These are phyloP conservation scores for Sungouiozyma ichnusensis DNA, from an alignment of 805 yeast species.

Conservation along the genomic window DNA sequence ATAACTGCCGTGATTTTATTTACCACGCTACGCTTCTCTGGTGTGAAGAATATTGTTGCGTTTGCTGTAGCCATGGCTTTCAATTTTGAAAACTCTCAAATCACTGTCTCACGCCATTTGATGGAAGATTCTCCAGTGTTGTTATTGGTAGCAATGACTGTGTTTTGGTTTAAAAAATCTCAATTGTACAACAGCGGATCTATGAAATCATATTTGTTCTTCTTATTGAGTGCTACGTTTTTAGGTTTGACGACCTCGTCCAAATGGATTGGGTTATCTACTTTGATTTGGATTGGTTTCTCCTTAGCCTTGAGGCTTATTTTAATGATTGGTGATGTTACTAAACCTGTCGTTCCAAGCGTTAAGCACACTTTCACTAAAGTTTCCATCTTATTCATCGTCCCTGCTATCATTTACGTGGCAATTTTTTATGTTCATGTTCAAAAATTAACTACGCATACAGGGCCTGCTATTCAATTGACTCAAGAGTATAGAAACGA, in stretches of 20 bases:
- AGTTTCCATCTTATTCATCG: slow-evolving; percentile 41
- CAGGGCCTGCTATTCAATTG: slow-evolving; percentile 64
- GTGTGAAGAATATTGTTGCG: slow-evolving; percentile 56
- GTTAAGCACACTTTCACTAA: slow-evolving; percentile 42
- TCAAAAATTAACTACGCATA: slow-evolving; percentile 43
- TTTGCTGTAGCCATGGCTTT: slow-evolving; percentile 45
- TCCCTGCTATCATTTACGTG: slow-evolving; percentile 50
- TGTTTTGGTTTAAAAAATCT: slow-evolving; percentile 53
- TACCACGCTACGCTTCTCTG: slow-evolving; percentile 63
- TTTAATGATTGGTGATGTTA: slow-evolving; percentile 63
- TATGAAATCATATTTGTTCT: slow-evolving; percentile 44
- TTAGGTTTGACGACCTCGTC: slow-evolving; percentile 64
- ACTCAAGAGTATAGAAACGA: slow-evolving; percentile 61
- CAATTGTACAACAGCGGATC: slow-evolving; percentile 55
- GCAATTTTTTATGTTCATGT: slow-evolving; percentile 58
- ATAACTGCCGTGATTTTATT: slow-evolving; percentile 55
- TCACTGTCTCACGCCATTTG: slow-evolving; percentile 64
- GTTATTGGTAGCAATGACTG: slow-evolving; percentile 65
- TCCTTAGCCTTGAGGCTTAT: slow-evolving; percentile 52
- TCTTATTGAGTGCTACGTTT: slow-evolving; percentile 50
- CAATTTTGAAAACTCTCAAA: slow-evolving; percentile 53
- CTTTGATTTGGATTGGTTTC: slow-evolving; percentile 65
- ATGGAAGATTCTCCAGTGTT: slow-evolving; percentile 66
- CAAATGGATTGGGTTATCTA: slow-evolving; percentile 76
- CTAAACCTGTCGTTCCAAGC: slow-evolving; percentile 37